Evolutionary conservation across 78 protist genomes (phyloP).

Genomic region (Dictyostelium purpureum): DNA sequence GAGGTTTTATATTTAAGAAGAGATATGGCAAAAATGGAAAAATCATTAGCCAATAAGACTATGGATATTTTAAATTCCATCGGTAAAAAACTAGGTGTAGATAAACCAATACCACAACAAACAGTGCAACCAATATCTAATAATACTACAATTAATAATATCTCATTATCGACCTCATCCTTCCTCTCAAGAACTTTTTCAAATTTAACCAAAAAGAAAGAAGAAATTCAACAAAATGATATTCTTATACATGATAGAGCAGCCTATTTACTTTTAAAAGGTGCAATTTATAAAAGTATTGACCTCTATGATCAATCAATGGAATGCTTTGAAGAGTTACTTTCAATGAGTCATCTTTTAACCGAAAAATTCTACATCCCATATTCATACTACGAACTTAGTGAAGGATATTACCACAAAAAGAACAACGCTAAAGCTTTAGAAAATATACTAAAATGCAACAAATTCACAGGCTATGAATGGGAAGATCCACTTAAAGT

Average conservation of each 20-base stretch:
- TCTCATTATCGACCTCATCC: not conserved
- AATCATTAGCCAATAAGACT: not conserved
- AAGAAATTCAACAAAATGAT: not conserved
- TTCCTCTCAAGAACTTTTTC: constrained; percentile 12
- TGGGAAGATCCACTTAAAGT: constrained; percentile 80
- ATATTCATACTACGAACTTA: constrained; percentile 60
- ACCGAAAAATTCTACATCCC: constrained; percentile 67
- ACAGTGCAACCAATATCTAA: not conserved
- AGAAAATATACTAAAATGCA: constrained; percentile 36
- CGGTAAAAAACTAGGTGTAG: constrained; percentile 7
- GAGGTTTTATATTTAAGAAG: constrained; percentile 64
- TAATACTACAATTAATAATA: not conserved
- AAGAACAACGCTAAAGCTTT: constrained; percentile 2
- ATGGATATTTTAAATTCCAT: not conserved
- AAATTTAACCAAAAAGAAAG: constrained; percentile 8
- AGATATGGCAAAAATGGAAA: constrained; percentile 75
- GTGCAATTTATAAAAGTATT: constrained; percentile 53
- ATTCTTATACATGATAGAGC: constrained; percentile 37
- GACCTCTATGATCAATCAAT: constrained; percentile 61
- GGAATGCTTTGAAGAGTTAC: constrained; percentile 52
- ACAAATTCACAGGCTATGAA: not conserved
- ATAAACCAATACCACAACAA: not conserved
- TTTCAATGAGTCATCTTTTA: not conserved
- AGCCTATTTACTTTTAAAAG: constrained; percentile 37
- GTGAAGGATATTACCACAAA: constrained; percentile 57